Conservation (phyloP, 129 eudicot genomes). For the Logfia minima region DNA sequence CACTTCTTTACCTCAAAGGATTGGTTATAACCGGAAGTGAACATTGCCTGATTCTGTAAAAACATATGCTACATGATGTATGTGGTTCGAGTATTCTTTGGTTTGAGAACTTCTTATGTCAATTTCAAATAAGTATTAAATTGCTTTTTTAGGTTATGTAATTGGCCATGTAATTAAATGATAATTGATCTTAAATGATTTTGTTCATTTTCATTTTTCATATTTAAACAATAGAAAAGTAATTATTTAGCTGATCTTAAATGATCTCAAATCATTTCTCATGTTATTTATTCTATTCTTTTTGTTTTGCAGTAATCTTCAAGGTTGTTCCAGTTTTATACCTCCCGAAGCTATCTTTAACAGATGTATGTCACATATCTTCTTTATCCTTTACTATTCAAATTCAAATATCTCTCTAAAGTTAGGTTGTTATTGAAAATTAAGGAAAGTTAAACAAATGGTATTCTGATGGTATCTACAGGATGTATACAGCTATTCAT, state of each 20-base stretch:
- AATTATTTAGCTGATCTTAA: background rate
- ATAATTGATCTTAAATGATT: background rate
- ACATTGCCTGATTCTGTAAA: background rate
- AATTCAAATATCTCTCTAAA: background rate
- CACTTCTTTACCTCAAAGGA: background rate
- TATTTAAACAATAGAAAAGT: background rate
- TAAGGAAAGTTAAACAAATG: background rate
- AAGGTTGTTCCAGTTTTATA: background rate
- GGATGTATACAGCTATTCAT: background rate
- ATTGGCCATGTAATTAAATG: background rate
- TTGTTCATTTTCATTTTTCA: background rate
- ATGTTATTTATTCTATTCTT: background rate
- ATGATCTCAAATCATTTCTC: background rate
- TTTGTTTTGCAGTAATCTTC: background rate
- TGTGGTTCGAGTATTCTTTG: background rate
- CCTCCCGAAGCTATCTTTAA: background rate
- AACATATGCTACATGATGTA: background rate
- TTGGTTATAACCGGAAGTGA: background rate
- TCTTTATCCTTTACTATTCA: background rate
- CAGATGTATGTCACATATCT: constrained; percentile 6
- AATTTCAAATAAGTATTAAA: background rate
- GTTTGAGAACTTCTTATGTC: background rate
- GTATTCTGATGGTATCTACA: constrained; percentile 5
- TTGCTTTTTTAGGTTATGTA: background rate
- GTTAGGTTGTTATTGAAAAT: background rate